Percentiles rank a stretch among this genome's conserved stretches.
phyloP scores from a whole-genome alignment of 2,329 filamentous ascomycete genomes.

The Bertia moriformis region DNA sequence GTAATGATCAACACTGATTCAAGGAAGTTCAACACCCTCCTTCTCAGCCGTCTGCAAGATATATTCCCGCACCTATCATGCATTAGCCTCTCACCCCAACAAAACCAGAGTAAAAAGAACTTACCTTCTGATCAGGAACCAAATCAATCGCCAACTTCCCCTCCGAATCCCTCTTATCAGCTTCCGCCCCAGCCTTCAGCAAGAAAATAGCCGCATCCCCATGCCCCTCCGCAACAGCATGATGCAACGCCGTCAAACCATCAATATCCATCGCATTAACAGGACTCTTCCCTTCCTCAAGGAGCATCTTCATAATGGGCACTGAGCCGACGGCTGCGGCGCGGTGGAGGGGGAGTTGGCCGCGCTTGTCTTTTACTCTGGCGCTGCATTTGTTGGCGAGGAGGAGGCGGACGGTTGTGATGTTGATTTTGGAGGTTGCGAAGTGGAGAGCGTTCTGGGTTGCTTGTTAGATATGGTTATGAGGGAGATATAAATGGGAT shows the following conservation, averaged over 20 bases:
- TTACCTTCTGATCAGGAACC: not conserved
- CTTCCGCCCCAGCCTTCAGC: not conserved
- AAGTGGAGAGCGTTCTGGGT: not conserved
- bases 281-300: not conserved
- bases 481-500: too few relatives aligned
- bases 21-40: conserved; percentile 1
- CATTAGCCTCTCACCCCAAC: too few relatives aligned
- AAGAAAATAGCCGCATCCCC: not conserved
- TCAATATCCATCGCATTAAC: not conserved
- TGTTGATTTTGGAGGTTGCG: not conserved
- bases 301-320: not conserved
- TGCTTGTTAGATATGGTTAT: too few relatives aligned
- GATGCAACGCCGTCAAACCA: not conserved
- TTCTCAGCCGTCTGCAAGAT: not conserved
- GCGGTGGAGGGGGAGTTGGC: not conserved
- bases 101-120: not conserved
- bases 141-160: not conserved
- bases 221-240: not conserved
- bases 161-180: not conserved
- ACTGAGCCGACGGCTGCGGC: not conserved
- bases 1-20: too few relatives aligned
- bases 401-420: not conserved
- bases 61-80: not conserved
- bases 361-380: not conserved
- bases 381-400: not conserved